Conservation (phyloP, 495 filamentous ascomycete genomes). For the Parachaetomium inaequale region DNA sequence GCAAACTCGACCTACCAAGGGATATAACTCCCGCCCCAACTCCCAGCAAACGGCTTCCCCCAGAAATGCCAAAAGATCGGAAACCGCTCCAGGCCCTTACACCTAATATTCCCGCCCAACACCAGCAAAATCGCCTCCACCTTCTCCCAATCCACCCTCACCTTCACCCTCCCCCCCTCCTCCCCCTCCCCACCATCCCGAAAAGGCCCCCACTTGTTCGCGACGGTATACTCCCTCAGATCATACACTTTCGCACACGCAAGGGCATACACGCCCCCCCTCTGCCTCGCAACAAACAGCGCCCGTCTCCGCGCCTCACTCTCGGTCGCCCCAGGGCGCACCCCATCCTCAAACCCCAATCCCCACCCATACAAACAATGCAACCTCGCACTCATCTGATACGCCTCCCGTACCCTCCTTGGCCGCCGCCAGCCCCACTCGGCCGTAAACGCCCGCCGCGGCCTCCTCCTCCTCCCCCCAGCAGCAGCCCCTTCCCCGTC, state of each 20-base stretch:
- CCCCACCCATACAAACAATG: slow-evolving; percentile 56
- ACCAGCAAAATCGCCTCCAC: slow-evolving; percentile 62
- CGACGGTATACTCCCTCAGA: slow-evolving; percentile 55
- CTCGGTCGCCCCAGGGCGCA: background rate
- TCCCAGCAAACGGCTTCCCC: slow-evolving; percentile 51
- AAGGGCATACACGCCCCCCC: slow-evolving; percentile 41
- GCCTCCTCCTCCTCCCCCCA: background rate
- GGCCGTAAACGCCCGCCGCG: background rate
- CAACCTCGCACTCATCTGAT: slow-evolving; percentile 59
- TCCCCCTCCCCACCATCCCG: slow-evolving; percentile 19
- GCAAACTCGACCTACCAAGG: too few relatives aligned
- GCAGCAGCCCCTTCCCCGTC: background rate
- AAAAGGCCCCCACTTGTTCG: slow-evolving; percentile 61
- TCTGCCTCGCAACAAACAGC: background rate
- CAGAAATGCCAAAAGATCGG: slow-evolving; percentile 47
- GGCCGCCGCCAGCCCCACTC: background rate
- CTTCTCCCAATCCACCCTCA: slow-evolving; percentile 65
- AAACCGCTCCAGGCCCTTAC: slow-evolving; percentile 41
- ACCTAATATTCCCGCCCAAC: slow-evolving; percentile 51
- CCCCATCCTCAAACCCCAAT: slow-evolving; percentile 28
- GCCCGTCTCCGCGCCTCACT: background rate
- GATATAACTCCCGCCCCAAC: slow-evolving; percentile 46
- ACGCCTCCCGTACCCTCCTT: slow-evolving; percentile 16
- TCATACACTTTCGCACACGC: slow-evolving; percentile 63
- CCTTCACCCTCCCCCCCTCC: slow-evolving; percentile 36